Evolutionary conservation across 495 filamentous ascomycete genomes (phyloP).

Genomic region (Geopyxis carbonaria): DNA sequence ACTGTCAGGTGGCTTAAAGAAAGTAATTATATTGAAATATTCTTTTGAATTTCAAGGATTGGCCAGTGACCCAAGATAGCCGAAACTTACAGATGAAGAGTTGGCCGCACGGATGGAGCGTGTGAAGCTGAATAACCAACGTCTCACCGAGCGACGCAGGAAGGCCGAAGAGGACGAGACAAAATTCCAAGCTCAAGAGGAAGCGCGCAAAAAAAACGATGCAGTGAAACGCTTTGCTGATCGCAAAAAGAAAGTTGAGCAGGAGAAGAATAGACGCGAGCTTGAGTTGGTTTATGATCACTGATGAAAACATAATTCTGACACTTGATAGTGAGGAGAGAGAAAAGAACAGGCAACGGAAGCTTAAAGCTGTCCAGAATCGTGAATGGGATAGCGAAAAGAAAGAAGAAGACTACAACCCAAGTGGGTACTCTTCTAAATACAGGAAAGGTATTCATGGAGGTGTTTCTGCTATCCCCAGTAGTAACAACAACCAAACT

Average conservation of each 20-base stretch:
- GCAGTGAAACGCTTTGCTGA: conserved; percentile 34
- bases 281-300: conserved; percentile 30
- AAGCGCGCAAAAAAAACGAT: conserved; percentile 34
- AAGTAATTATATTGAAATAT: no score
- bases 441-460: conserved; percentile 18
- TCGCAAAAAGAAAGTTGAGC: conserved; percentile 30
- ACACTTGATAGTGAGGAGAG: conserved; percentile 33
- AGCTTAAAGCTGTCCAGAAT: conserved; percentile 45
- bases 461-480: conserved; percentile 4
- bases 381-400: conserved; percentile 68
- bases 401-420: conserved; percentile 39
- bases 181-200: conserved; percentile 30
- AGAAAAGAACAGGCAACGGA: conserved; percentile 53
- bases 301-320: neutral
- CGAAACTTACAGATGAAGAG: conserved; percentile 38
- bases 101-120: conserved; percentile 35
- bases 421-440: conserved; percentile 10
- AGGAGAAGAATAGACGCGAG: conserved; percentile 31
- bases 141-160: conserved; percentile 32
- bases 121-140: conserved; percentile 32
- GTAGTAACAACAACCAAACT: neutral
- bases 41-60: no score
- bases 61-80: no score
- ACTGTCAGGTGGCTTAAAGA: no score
- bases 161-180: conserved; percentile 36